phyloP scores from a whole-genome alignment of 257 asterid species.

The Solanum pimpinellifolium region DNA sequence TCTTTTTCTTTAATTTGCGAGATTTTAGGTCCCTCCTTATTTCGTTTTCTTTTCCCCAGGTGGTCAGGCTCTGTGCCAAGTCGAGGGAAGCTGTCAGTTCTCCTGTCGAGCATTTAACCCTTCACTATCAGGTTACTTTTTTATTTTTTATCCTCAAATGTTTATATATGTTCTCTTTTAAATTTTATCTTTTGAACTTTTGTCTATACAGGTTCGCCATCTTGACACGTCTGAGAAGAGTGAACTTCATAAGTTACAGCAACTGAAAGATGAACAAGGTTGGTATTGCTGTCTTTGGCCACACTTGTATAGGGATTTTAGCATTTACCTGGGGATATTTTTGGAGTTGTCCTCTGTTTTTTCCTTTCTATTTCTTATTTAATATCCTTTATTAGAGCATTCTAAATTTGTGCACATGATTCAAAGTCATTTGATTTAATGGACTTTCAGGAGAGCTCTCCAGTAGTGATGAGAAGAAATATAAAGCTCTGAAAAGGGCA shows the following conservation, averaged over 20 bases:
- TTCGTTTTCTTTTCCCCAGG: constrained; percentile 24
- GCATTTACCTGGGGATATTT: neutral
- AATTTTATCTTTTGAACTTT: neutral
- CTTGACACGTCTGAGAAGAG: constrained; percentile 98
- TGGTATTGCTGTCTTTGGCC: neutral
- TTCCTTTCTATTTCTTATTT: neutral
- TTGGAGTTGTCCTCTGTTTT: neutral
- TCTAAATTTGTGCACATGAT: neutral
- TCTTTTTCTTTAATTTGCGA: neutral
- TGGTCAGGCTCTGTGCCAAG: constrained; percentile 94
- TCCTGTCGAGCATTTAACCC: constrained; percentile 93
- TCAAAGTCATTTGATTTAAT: neutral
- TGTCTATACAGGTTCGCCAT: constrained; percentile 73
- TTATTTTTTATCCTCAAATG: neutral
- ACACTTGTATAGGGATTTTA: neutral
- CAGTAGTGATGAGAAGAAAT: constrained; percentile 95
- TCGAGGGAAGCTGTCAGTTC: constrained; percentile 99
- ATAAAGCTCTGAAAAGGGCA: constrained; percentile 85
- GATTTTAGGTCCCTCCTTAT: neutral
- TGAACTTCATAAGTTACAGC: constrained; percentile 97
- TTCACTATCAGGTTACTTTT: constrained; percentile 80
- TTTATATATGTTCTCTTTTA: neutral
- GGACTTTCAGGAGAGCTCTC: constrained; percentile 75
- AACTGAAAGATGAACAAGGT: constrained; percentile 99
- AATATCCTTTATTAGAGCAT: neutral